phyloP scores from a whole-genome alignment of 1,284 basidiomycete species.

The Takashimella tepidaria region DNA sequence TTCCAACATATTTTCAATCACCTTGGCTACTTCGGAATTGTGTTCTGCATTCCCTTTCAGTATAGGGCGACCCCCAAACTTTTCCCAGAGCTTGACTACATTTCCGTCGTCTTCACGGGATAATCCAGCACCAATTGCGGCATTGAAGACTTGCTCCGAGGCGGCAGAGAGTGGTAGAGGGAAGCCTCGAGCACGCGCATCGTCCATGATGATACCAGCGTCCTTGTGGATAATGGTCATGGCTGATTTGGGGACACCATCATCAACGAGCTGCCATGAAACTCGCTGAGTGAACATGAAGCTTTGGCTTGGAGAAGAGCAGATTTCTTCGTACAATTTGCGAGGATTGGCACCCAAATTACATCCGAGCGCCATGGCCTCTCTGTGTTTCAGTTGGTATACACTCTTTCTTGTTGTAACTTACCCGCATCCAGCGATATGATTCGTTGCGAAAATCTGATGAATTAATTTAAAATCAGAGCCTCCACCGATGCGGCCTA shows the following conservation, averaged over 20 bases:
- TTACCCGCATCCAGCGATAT: slow-evolving; percentile 29
- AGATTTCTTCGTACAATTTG: slow-evolving; percentile 38
- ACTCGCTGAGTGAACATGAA: slow-evolving; percentile 47
- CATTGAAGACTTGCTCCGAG: slow-evolving; percentile 37
- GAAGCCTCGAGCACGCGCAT: slow-evolving; percentile 28
- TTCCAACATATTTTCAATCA: slow-evolving; percentile 39
- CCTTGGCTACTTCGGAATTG: background rate
- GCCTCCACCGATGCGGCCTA: background rate
- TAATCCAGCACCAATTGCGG: slow-evolving; percentile 33
- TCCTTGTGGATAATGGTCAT: slow-evolving; percentile 43
- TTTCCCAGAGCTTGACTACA: slow-evolving; percentile 37
- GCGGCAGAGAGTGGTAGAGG: slow-evolving; percentile 31
- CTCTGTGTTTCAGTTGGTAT: slow-evolving; percentile 16
- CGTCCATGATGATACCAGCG: slow-evolving; percentile 41
- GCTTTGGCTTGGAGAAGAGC: slow-evolving; percentile 32
- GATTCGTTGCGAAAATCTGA: slow-evolving; percentile 37
- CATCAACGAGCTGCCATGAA: slow-evolving; percentile 32
- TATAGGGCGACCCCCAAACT: slow-evolving; percentile 27
- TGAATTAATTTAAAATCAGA: slow-evolving; percentile 43
- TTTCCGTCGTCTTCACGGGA: slow-evolving; percentile 30
- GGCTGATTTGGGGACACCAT: slow-evolving; percentile 35
- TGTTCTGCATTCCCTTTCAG: slow-evolving; percentile 3
- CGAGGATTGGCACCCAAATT: slow-evolving; percentile 39
- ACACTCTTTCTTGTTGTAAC: background rate
- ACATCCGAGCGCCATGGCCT: slow-evolving; percentile 42